Evolutionary conservation across 441 rosid genomes (phyloP).

Genomic region (Brassica balearica): DNA sequence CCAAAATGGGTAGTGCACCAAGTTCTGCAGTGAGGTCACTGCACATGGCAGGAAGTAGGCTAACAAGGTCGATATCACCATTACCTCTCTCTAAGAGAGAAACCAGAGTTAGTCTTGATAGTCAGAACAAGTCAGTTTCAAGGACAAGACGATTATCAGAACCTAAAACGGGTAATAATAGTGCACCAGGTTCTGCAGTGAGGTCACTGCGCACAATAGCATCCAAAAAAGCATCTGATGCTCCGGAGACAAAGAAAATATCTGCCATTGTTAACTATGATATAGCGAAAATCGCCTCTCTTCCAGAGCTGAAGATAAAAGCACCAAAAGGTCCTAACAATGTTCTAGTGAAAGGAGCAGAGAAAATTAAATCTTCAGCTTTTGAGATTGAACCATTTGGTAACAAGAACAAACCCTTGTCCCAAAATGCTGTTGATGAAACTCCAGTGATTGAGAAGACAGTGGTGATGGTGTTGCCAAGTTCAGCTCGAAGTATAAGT

Average conservation of each 20-base stretch:
- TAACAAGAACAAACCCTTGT: constrained; percentile 47
- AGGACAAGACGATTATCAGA: constrained; percentile 90
- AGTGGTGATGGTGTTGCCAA: constrained; percentile 67
- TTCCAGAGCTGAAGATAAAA: constrained; percentile 83
- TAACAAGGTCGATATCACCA: constrained; percentile 72
- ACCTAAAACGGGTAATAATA: constrained; percentile 61
- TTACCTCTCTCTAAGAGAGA: constrained; percentile 72
- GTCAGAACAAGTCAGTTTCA: constrained; percentile 60
- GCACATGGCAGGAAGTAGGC: constrained; percentile 27
- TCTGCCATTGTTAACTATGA: constrained; percentile 90
- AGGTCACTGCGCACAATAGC: constrained; percentile 57
- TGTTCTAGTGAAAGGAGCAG: constrained; percentile 48
- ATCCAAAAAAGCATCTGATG: constrained; percentile 53
- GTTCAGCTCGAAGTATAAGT: constrained; percentile 48
- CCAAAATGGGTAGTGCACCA: constrained; percentile 56
- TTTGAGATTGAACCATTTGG: constrained; percentile 48
- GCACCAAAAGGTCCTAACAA: constrained; percentile 53
- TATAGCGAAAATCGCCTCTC: constrained; percentile 84
- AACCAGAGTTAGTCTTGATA: constrained; percentile 51
- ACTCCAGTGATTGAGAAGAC: constrained; percentile 76
- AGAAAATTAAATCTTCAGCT: constrained; percentile 47
- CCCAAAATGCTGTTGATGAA: constrained; percentile 62
- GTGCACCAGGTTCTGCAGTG: constrained; percentile 50
- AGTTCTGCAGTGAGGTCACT: constrained; percentile 59
- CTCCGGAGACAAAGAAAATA: constrained; percentile 75